Evolutionary conservation across 495 filamentous ascomycete species (phyloP).

Genomic region (Lasiosphaeria ovina): DNA sequence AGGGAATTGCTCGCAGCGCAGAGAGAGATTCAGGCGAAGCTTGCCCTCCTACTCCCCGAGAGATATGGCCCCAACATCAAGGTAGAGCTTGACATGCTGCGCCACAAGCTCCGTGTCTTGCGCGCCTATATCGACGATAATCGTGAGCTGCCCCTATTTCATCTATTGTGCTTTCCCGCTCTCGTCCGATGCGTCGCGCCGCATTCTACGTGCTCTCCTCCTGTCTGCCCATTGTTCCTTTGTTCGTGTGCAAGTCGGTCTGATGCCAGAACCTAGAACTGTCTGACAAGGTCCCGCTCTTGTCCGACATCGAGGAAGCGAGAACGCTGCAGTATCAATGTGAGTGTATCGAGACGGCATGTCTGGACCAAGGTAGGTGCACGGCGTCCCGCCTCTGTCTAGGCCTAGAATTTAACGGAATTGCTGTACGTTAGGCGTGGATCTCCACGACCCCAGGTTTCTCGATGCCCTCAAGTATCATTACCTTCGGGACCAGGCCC

Average conservation of each 20-base stretch:
- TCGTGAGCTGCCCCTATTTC: constrained; percentile 36
- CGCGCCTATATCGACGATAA: constrained; percentile 42
- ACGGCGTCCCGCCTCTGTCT: constrained; percentile 7
- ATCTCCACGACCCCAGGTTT: constrained; percentile 44
- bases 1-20: constrained; percentile 47
- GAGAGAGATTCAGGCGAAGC: constrained; percentile 49
- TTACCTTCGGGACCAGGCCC: constrained; percentile 37
- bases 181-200: too few species aligned
- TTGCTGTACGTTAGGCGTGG: constrained; percentile 36
- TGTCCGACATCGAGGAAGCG: constrained; percentile 51
- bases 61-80: constrained; percentile 45
- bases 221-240: constrained; percentile 10
- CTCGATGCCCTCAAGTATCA: constrained; percentile 39
- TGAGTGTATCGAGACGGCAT: constrained; percentile 50
- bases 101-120: constrained; percentile 45
- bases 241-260: constrained; percentile 17
- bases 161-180: neutral
- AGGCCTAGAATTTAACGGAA: constrained; percentile 12
- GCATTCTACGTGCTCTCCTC: neutral
- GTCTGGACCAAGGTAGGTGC: constrained; percentile 48
- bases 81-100: constrained; percentile 47
- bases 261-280: constrained; percentile 39
- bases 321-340: constrained; percentile 48
- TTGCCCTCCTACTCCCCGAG: constrained; percentile 43
- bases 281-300: constrained; percentile 39